Percentiles rank a stretch among this genome's conserved stretches.
These are phyloP conservation scores for Silene conica DNA, from an alignment of 148 eudicot genomes.

Conservation along the genomic window DNA sequence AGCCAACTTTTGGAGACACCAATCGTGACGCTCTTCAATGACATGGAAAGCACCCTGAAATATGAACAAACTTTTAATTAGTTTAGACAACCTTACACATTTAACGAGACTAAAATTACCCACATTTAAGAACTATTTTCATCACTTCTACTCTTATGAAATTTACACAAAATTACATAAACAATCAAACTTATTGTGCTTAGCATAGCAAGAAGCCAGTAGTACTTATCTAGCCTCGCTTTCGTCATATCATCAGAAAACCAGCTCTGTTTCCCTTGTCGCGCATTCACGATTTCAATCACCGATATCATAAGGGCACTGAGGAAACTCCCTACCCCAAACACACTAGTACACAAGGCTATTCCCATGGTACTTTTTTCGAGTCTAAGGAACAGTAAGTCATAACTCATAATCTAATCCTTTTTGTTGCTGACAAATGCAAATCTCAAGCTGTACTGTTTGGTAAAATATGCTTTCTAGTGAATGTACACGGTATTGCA, in stretches of 20 bases:
- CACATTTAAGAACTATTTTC: conserved; percentile 20
- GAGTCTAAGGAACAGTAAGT: no score
- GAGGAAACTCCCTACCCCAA: conserved; percentile 77
- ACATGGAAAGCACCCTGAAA: no score
- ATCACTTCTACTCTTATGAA: conserved; percentile 38
- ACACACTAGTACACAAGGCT: conserved; percentile 74
- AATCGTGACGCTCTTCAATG: no score
- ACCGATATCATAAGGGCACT: conserved; percentile 58
- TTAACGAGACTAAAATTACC: no score
- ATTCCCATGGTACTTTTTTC: conserved; percentile 92
- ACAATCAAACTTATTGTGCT: conserved; percentile 52
- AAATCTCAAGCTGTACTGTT: no score
- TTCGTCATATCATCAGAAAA: conserved; percentile 72
- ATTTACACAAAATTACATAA: conserved; percentile 48
- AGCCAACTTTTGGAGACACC: no score
- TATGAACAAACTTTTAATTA: no score
- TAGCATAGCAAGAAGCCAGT: conserved; percentile 63
- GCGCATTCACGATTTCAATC: conserved; percentile 41
- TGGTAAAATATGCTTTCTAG: no score
- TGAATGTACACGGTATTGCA: no score
- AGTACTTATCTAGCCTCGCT: conserved; percentile 76
- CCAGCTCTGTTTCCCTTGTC: conserved; percentile 50
- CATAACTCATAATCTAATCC: no score
- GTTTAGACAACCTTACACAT: no score
- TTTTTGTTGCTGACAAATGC: no score